phyloP scores from a whole-genome alignment of 495 filamentous ascomycete species.

The Lasiosphaeriaceae sp. region DNA sequence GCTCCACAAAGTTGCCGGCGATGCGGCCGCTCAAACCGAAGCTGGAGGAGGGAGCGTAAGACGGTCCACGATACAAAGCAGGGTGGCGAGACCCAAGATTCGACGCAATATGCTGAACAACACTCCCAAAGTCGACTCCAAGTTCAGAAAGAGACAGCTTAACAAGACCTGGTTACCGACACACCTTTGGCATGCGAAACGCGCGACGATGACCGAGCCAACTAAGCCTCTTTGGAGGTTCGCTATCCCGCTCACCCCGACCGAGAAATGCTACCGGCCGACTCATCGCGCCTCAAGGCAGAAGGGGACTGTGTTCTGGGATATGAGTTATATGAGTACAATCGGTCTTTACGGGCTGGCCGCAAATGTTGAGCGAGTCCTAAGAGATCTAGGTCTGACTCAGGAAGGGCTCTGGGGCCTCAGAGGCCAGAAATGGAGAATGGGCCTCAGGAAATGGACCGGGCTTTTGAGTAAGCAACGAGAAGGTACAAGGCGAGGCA shows the following conservation, averaged over 20 bases:
- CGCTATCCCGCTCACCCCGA: slow-evolving; percentile 75
- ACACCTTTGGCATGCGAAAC: slow-evolving; percentile 89
- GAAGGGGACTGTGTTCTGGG: slow-evolving; percentile 70
- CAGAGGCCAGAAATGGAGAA: slow-evolving; percentile 68
- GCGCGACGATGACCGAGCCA: slow-evolving; percentile 79
- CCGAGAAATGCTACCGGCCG: slow-evolving; percentile 81
- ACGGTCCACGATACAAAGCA: slow-evolving; percentile 32
- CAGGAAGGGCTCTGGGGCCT: slow-evolving; percentile 56
- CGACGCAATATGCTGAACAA: slow-evolving; percentile 65
- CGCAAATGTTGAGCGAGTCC: slow-evolving; percentile 56
- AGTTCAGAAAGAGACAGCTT: slow-evolving; percentile 79
- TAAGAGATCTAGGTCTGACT: slow-evolving; percentile 60
- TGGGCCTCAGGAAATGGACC: slow-evolving; percentile 65
- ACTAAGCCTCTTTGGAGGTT: slow-evolving; percentile 84
- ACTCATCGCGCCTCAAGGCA: slow-evolving; percentile 73
- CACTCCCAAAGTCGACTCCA: slow-evolving; percentile 61
- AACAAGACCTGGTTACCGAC: slow-evolving; percentile 94
- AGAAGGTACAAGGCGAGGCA: slow-evolving; percentile 49
- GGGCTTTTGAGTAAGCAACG: slow-evolving; percentile 60
- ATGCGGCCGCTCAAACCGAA: background rate
- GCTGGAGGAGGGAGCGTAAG: background rate
- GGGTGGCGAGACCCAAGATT: slow-evolving; percentile 57
- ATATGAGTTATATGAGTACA: slow-evolving; percentile 92
- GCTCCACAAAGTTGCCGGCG: slow-evolving; percentile 32
- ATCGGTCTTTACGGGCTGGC: slow-evolving; percentile 70